These are phyloP conservation scores for Alloteropsis semialata DNA, from an alignment of 176 grass and related monocot species.

Conservation along the genomic window DNA sequence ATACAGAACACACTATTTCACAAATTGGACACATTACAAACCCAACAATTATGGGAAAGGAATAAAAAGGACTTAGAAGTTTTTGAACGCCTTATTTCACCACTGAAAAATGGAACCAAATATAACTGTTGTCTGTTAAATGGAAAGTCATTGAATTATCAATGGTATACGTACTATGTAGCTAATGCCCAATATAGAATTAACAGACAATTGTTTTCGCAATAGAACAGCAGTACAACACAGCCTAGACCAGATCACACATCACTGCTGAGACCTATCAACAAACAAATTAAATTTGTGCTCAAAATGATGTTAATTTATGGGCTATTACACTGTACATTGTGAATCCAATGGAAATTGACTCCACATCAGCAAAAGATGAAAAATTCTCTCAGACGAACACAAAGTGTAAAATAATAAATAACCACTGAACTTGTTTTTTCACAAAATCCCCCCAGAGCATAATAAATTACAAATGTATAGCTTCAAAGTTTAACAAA, in stretches of 20 bases:
- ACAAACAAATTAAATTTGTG: no score
- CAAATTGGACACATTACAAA: not conserved
- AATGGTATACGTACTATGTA: not conserved
- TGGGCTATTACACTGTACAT: not conserved
- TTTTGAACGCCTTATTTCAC: conserved; percentile 3
- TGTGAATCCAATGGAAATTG: conserved; percentile 1
- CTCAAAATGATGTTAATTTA: not conserved
- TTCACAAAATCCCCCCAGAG: not conserved
- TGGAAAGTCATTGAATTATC: not conserved
- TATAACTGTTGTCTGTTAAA: not conserved
- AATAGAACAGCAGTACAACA: not conserved
- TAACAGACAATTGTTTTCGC: not conserved
- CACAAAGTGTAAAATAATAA: not conserved
- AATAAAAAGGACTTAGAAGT: not conserved
- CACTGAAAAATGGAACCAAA: not conserved
- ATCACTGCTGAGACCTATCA: no score
- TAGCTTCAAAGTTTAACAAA: conserved; percentile 9
- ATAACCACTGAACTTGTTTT: not conserved
- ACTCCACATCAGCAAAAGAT: not conserved
- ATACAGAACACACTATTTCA: not conserved
- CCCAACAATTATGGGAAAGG: not conserved
- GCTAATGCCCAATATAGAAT: not conserved
- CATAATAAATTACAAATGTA: not conserved
- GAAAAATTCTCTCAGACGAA: not conserved
- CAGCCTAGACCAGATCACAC: not conserved